Percentiles rank a stretch among this genome's conserved stretches.
These are phyloP conservation scores for Dictyostelium discoideum DNA, from an alignment of 78 protist genomes.

Conservation along the genomic window dicty_2.7 NC_007091.3:4032001-4032500, in stretches of 20 bases:
- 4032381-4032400: constrained; percentile 98
- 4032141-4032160: constrained; percentile 98
- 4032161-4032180: constrained; percentile 98
- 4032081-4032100: constrained; percentile 78
- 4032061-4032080: constrained; percentile 91
- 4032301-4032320: constrained; percentile 98
- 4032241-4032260: constrained; percentile 98
- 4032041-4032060: constrained; percentile 86
- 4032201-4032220: constrained; percentile 92
- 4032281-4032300: constrained; percentile 97
- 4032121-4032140: constrained; percentile 97
- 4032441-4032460: constrained; percentile 86
- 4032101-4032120: constrained; percentile 76
- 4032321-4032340: constrained; percentile 97
- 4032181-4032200: constrained; percentile 98
- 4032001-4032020: constrained; percentile 59
- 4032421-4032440: constrained; percentile 86
- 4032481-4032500: constrained; percentile 91
- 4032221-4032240: constrained; percentile 92
- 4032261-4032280: constrained; percentile 98
- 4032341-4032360: constrained; percentile 99
- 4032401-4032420: constrained; percentile 95
- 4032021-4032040: constrained; percentile 79
- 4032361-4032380: constrained; percentile 98
- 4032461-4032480: constrained; percentile 55